These are phyloP conservation scores for Aspergillus ostianus DNA, from an alignment of 495 filamentous ascomycete genomes.

Conservation along the genomic window DNA sequence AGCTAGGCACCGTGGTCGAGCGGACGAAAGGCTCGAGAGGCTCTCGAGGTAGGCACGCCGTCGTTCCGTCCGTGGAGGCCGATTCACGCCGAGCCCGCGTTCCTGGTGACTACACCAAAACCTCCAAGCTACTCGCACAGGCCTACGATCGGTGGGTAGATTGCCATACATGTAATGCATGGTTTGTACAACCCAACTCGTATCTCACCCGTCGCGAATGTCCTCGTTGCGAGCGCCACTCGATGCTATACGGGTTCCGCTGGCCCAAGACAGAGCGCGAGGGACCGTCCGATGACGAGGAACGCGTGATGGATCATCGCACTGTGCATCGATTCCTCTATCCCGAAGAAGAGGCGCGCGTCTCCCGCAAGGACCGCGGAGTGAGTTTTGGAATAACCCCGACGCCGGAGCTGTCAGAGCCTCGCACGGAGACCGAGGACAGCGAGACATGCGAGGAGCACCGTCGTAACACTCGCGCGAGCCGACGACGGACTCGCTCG, in stretches of 20 bases:
- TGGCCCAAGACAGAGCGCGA: conserved; percentile 93
- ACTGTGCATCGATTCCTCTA: conserved; percentile 68
- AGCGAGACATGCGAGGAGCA: conserved; percentile 32
- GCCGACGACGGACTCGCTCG: conserved; percentile 32
- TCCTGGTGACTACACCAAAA: conserved; percentile 79
- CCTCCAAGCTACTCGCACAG: conserved; percentile 65
- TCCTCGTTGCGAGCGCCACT: conserved; percentile 90
- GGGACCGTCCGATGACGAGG: conserved; percentile 70
- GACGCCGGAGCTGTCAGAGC: conserved; percentile 40
- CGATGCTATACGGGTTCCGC: conserved; percentile 87
- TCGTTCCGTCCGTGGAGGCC: conserved; percentile 45
- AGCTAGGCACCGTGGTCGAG: conserved; percentile 15
- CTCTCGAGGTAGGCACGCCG: conserved; percentile 22
- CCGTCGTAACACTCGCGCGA: conserved; percentile 38
- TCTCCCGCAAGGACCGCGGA: conserved; percentile 48
- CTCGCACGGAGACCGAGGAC: conserved; percentile 37
- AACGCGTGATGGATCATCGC: conserved; percentile 71
- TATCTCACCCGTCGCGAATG: conserved; percentile 83
- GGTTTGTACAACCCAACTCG: conserved; percentile 83
- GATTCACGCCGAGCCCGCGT: conserved; percentile 45
- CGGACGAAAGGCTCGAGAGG: conserved; percentile 22
- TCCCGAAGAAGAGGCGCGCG: conserved; percentile 61
- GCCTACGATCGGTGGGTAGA: conserved; percentile 79
- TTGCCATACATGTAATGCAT: conserved; percentile 74
- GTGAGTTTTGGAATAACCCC: conserved; percentile 38